Evolutionary conservation across 495 filamentous ascomycete species (phyloP), one percentile per base, ranked within the genome.

Genomic region (Massariosphaeria phaeospora): DNA sequence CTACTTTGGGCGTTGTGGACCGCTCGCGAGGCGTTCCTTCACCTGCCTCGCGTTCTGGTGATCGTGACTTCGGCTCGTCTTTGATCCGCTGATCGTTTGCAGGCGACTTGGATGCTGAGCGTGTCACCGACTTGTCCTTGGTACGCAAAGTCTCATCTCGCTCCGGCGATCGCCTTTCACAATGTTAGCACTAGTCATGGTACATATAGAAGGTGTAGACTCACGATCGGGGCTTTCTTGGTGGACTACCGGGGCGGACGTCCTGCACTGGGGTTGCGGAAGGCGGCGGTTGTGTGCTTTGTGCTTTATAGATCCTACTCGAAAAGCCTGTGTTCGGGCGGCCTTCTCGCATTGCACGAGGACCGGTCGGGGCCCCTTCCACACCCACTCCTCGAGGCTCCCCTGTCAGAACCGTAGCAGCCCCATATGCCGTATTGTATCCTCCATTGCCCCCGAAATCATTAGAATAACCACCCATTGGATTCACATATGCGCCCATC

Each of bases 291-390:
- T 39, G 13, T 15, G n/a, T 18, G 6, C 13, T 7, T 39, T 39
- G 35, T 18, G n/a, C 35, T 5, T 7, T n/a, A 31, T 38, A 26
- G 25, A 1, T 48, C 47, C 66, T 66, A 42, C 66, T 67, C 50
- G 62, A 65, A 81, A 77, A 67, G 15, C 83, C 84, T 38, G 84
- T 87, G 69, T 90, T 91, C 45, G 86, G 84, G 18, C 84, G 76
- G 15, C 91, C 90, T 64, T 91, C 82, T 57, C 94, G 75, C 83
- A 97, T 89, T 15, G 94, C 93, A 69, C 93, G 90, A 2, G 93
- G 93, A 1, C 89, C 93, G 45, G 85, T 93, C 25, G 93, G 93
- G 23, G 93, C 93, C 69, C 83, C 83, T 68, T 78, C 80, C 38
- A 86, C 83, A n/a, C 83, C 83, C 33, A 75, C 71, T 11, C 79